phyloP scores from a whole-genome alignment of 2,329 filamentous ascomycete genomes.

The Epichloe sibirici region DNA sequence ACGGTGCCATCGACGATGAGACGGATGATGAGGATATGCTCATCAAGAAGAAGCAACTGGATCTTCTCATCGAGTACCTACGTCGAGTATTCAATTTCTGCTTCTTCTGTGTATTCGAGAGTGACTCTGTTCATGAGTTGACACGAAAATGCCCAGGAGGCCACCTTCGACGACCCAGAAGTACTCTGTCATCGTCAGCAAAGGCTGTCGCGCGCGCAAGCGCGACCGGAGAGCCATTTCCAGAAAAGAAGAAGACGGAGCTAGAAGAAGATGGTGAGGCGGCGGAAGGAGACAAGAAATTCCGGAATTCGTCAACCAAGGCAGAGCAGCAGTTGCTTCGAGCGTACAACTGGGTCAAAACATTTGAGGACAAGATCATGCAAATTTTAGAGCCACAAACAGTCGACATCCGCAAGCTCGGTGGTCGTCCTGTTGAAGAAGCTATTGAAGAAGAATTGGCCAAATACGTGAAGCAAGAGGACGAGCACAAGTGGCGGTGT shows the following conservation, averaged over 20 bases:
- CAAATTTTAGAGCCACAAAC: constrained; percentile 86
- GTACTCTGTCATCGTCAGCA: constrained; percentile 69
- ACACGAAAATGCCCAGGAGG: constrained; percentile 92
- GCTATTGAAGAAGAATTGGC: constrained; percentile 73
- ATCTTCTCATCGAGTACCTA: constrained; percentile 90
- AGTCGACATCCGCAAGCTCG: constrained; percentile 79
- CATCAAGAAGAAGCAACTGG: constrained; percentile 91
- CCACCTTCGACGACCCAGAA: constrained; percentile 84
- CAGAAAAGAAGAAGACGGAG: constrained; percentile 63
- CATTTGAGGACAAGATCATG: constrained; percentile 91
- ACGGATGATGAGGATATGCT: constrained; percentile 81
- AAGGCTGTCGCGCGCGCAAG: constrained; percentile 80
- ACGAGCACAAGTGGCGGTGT: constrained; percentile 93
- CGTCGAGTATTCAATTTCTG: constrained; percentile 97
- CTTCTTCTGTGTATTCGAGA: constrained; percentile 99
- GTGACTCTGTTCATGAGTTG: constrained; percentile 91
- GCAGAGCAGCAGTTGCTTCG: constrained; percentile 84
- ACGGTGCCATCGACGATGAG: constrained; percentile 70
- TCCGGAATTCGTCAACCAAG: constrained; percentile 57
- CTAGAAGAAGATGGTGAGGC: constrained; percentile 46
- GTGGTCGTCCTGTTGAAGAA: constrained; percentile 76
- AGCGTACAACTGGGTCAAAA: constrained; percentile 98
- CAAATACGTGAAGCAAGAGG: constrained; percentile 92
- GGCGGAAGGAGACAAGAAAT: constrained; percentile 54
- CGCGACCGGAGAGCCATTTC: constrained; percentile 71